Base-by-base conservation (phyloP, 805 yeast species). In the Teunomyces tritomae region DNA sequence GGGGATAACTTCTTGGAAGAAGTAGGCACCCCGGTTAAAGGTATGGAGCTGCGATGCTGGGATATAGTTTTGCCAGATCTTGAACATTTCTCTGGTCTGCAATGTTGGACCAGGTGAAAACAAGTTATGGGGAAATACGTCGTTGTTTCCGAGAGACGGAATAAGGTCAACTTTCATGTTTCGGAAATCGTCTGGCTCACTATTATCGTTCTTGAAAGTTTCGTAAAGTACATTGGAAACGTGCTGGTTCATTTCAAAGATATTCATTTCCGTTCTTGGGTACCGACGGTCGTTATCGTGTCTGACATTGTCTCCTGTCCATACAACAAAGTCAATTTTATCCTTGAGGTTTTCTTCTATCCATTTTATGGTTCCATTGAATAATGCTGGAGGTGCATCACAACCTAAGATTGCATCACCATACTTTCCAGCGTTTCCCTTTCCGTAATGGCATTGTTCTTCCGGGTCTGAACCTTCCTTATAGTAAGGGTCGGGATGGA, bases 241-340 rank as follows among this genome's bases (percentile, higher is more conserved):
- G 26, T 71, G 54, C 51, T 77, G 74, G 60, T 88, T 88, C 80
- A 84, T 76, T 9, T 83, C 84, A 52, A 87, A 80, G 40, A 89
- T 89, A 48, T 83, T 80, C 49, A 60, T 58, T 58, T 88, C 95
- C 1, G 87, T 80, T 70, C 96, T 78, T 2, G 96, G 96, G 57
- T 69, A 67, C 16, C 63, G 61, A 60, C 95, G 72, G 65, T 88
- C 96, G 57, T 84, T 86, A 63, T 88, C 96, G 63, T 88, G 96
- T 47, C 96, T 75, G 40, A 87, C 80, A 57, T 88, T 89, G 65
- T 89, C 96, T 28, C 96, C 96, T 0, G 96, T 88, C 96, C 96
- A 89, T 10, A 89, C 78, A 9, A 89, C 84, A 65, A 89, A 89
- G 63, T 89, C 96, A 43, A 89, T 83, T 54, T 88, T 82, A 63